phyloP scores from a whole-genome alignment of 2,329 filamentous ascomycete genomes.

The Pseudogymnoascus sp. region DNA sequence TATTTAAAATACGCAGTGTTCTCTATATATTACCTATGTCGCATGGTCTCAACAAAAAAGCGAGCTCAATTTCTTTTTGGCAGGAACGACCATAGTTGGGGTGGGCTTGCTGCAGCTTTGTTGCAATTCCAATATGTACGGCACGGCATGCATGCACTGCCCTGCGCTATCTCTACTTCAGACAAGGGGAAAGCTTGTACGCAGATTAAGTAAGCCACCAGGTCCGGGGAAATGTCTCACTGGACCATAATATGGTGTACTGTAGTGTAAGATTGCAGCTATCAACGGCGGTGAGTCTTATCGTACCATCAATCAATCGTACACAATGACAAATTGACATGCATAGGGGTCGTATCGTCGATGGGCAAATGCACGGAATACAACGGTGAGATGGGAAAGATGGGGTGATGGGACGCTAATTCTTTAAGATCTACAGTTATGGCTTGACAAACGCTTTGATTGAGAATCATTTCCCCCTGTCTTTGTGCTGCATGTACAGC shows the following conservation, averaged over 20 bases:
- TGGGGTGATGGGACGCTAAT: not conserved
- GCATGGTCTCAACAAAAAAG: not conserved
- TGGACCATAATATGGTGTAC: not conserved
- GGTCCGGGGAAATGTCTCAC: slow-evolving; percentile 2
- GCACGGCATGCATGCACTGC: not conserved
- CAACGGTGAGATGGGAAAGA: not conserved
- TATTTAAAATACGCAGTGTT: not conserved
- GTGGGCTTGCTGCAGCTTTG: not conserved
- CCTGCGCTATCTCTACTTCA: not conserved
- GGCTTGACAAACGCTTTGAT: not conserved
- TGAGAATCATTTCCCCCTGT: not conserved
- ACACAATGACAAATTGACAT: not conserved
- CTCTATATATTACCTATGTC: not conserved
- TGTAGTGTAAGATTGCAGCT: not conserved
- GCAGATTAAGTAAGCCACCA: not conserved
- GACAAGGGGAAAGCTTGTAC: slow-evolving; percentile 7
- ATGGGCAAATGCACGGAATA: not conserved
- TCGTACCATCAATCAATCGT: not conserved
- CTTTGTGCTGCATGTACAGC: not conserved
- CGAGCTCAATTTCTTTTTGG: not conserved
- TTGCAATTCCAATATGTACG: not conserved
- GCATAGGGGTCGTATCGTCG: not conserved
- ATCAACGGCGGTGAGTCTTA: not conserved
- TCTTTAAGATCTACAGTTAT: not conserved
- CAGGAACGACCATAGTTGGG: not conserved